Base-by-base conservation (phyloP, 495 filamentous ascomycete species). In the Tuber calosporum region DNA sequence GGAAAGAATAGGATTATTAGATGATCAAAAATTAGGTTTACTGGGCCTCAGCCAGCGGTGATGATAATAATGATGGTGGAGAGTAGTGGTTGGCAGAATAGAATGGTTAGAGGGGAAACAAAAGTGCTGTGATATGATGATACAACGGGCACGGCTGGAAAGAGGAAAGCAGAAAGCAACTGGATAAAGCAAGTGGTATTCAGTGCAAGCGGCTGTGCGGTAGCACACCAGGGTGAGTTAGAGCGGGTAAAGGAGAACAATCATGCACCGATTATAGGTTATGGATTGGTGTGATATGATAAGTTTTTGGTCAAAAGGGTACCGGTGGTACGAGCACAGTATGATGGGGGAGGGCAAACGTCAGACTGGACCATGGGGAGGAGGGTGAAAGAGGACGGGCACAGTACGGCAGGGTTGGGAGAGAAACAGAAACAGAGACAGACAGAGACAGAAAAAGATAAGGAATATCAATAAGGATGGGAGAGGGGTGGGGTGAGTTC, bases 1-100 rank as follows among this genome's bases (percentile, higher is more conserved):
- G 53, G 30, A 62, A 62, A 30, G 13, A 30, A 62, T 62, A 62
- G 53, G 34, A 62, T 62, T 62, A 62, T 62, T 62, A 62, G 53
- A 26, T 30, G 26, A 62, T 62, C 53, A 62, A 62, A 62, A 62
- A 6, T 34, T 34, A 34, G 7, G 53, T 34, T 62, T 34, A 5
- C 53, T 34, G 53, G 30, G 53, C 26, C 53, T 34, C 26, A 62
- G 53, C 53, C 53, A 62, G 53, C 26, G 53, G 53, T 13, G 53
- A 62, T 34, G 53, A 62, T 34, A 26, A 62, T 1, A 30, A 62
- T 30, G 53, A 62, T 19, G 26, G 53, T n/a, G 48, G 53, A 62
- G 4, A 34, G 53, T 4, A 26, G n/a, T 62, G 53, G 53, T 62
- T 34, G 26, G 30, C 17, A 34, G 26, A 34, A 62, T 62, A 62